Base-by-base conservation (phyloP, 176 grass and related monocot species). In the Poa annua region DNA sequence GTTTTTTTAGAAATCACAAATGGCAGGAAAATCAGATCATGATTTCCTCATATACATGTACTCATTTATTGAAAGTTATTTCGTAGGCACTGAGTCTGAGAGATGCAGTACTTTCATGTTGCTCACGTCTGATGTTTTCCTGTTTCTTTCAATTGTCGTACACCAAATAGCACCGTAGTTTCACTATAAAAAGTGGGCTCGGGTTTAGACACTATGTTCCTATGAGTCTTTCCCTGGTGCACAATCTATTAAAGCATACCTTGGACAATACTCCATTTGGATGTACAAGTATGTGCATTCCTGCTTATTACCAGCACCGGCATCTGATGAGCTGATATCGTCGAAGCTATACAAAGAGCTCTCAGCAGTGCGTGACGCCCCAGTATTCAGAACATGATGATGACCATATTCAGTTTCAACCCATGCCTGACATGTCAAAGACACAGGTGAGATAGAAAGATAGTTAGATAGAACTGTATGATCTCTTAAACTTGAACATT, bases 251-350 rank as follows among this genome's bases (percentile, higher is more conserved):
- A 29, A 68, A 83, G 79, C 75, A 0, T 51, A 98, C 92, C 92
- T 89, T 61, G 92, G 96, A 59, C 96, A 98, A 88, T 95, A 98
- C 69, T 98, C 96, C 96, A 98, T 98, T 93, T 98, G 96, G 71
- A 98, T 98, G 69, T 98, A 98, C 86, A 98, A 82, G 85, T 95
- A 95, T 52, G 92, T 98, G 35, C 71, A 93, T 95, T 95, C 91
- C 84, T 88, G 82, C 85, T 80, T 92, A 84, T 89, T 84, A 66
- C 76, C 89, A 88, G 65, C 91, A 88, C 84, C 78, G 54, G 70
- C 84, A 90, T 95, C 86, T 44, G 86, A 88, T 74, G 83, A 86
- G 69, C 71, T 98, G 79, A 89, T 79, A 69, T 90, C 92, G 0
- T 86, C 72, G 21, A 86, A 89, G 76, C 92, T 95, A 41, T 74